These are phyloP conservation scores for Porphyridium purpureum DNA, from an alignment of 23 red algal species.

Conservation along the genomic window DNA sequence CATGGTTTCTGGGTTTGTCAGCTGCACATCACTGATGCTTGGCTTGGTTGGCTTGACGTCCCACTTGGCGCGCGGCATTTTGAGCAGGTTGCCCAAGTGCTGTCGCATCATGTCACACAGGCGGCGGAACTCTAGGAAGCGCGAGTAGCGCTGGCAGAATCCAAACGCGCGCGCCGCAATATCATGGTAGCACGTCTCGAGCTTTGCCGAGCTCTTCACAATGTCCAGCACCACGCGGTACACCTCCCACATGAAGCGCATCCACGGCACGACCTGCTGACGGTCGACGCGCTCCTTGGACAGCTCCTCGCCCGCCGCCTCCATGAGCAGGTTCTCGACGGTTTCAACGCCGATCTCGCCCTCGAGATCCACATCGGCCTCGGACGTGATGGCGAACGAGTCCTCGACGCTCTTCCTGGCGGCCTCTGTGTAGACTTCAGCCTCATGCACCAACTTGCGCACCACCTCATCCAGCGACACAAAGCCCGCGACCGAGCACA, in stretches of 20 bases:
- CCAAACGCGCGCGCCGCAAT: constrained; percentile 70
- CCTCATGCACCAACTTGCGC: constrained; percentile 27
- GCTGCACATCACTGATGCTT: constrained; percentile 61
- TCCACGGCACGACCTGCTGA: constrained; percentile 90
- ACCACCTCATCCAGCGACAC: constrained; percentile 78
- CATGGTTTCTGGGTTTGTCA: constrained; percentile 60
- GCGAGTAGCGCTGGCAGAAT: constrained; percentile 68
- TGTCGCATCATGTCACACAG: constrained; percentile 96
- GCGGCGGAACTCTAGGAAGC: constrained; percentile 83
- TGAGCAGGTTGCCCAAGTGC: constrained; percentile 75
- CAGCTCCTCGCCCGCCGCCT: constrained; percentile 67
- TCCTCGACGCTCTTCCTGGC: constrained; percentile 31
- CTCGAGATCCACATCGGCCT: constrained; percentile 56
- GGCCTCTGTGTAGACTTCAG: constrained; percentile 31
- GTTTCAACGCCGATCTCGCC: constrained; percentile 69
- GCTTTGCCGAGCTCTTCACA: constrained; percentile 63
- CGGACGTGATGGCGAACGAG: constrained; percentile 13
- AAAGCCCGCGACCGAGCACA: constrained; percentile 66
- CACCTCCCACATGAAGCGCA: constrained; percentile 95
- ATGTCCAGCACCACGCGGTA: constrained; percentile 88
- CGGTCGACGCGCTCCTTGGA: constrained; percentile 77
- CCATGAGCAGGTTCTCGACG: constrained; percentile 60
- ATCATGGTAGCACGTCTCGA: constrained; percentile 84
- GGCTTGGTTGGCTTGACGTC: constrained; percentile 3
- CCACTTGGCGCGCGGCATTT: constrained; percentile 48